Percentiles rank a stretch among this genome's conserved stretches.
These are phyloP conservation scores for Mimosa bimucronata DNA, from an alignment of 306 rosid genomes.

Conservation along the genomic window DNA sequence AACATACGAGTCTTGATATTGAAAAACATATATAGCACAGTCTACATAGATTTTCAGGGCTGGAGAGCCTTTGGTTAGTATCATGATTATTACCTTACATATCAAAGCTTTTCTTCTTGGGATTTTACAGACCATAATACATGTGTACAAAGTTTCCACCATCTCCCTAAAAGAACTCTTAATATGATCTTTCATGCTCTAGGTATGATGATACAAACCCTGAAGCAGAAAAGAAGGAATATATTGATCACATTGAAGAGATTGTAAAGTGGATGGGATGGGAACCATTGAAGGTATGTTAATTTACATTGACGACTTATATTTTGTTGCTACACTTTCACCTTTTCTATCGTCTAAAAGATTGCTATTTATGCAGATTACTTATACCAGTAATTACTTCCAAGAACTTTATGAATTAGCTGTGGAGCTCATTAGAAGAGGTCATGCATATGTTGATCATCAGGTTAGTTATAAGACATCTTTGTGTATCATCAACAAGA, in stretches of 20 bases:
- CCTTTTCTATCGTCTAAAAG: conserved; percentile 25
- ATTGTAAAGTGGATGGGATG: conserved; percentile 99
- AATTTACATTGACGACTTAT: conserved; percentile 9
- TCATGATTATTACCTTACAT: background rate
- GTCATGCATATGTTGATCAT: conserved; percentile 94
- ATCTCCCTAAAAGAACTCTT: conserved; percentile 17
- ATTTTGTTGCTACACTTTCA: background rate
- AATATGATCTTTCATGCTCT: conserved; percentile 15
- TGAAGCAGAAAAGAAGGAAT: conserved; percentile 93
- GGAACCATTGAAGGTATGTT: conserved; percentile 86
- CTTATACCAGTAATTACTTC: conserved; percentile 94
- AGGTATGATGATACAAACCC: conserved; percentile 98
- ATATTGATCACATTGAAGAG: conserved; percentile 93
- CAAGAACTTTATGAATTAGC: conserved; percentile 93
- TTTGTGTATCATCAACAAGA: background rate
- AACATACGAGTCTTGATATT: background rate
- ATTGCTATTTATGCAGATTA: conserved; percentile 60
- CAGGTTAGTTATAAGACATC: conserved; percentile 62
- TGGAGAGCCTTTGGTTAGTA: background rate
- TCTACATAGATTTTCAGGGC: background rate
- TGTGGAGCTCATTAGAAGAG: conserved; percentile 87
- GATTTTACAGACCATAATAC: conserved; percentile 3
- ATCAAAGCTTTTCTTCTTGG: background rate
- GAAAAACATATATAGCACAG: background rate
- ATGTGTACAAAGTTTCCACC: background rate